Conservation (phyloP, 192 early-diverging fungal genomes). For the Coemansia sp. region DNA sequence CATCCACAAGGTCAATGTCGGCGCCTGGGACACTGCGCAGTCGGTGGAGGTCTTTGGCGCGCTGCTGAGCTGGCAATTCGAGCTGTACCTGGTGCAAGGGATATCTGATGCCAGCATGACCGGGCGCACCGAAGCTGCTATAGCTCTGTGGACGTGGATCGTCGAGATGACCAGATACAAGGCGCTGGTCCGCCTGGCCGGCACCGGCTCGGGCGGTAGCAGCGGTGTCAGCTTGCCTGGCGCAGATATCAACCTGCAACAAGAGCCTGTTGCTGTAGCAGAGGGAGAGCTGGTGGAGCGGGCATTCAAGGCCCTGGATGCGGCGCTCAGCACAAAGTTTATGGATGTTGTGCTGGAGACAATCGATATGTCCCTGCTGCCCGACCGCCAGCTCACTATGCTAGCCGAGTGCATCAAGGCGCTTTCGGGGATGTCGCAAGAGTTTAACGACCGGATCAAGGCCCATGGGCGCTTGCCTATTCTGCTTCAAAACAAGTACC, state of each 20-base stretch:
- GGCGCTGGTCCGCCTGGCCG: constrained; percentile 25
- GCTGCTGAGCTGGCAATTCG: constrained; percentile 38
- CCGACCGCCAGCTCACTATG: constrained; percentile 34
- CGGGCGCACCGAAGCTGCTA: constrained; percentile 5
- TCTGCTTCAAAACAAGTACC: constrained; percentile 36
- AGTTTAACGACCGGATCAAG: constrained; percentile 18
- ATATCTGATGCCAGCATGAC: constrained; percentile 29
- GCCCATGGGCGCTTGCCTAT: constrained; percentile 10
- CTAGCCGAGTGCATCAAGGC: constrained; percentile 31
- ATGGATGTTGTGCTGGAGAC: constrained; percentile 21
- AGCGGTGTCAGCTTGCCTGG: constrained; percentile 4
- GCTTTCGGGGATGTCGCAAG: constrained; percentile 14
- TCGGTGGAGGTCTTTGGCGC: constrained; percentile 19
- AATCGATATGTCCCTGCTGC: constrained; percentile 18
- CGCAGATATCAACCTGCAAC: constrained; percentile 21
- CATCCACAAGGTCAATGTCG: constrained; percentile 41
- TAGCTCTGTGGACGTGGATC: constrained; percentile 40
- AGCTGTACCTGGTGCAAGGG: constrained; percentile 35
- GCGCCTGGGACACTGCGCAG: constrained; percentile 32
- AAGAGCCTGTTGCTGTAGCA: constrained; percentile 18
- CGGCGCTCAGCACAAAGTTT: constrained; percentile 14
- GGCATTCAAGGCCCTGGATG: constrained; percentile 33
- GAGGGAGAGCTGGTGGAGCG: constrained; percentile 28
- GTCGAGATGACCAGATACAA: constrained; percentile 43
- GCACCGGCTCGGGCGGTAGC: constrained; percentile 20